These are phyloP conservation scores for Bjerkandera adusta DNA, from an alignment of 1,284 basidiomycete genomes.

Conservation along the genomic window DNA sequence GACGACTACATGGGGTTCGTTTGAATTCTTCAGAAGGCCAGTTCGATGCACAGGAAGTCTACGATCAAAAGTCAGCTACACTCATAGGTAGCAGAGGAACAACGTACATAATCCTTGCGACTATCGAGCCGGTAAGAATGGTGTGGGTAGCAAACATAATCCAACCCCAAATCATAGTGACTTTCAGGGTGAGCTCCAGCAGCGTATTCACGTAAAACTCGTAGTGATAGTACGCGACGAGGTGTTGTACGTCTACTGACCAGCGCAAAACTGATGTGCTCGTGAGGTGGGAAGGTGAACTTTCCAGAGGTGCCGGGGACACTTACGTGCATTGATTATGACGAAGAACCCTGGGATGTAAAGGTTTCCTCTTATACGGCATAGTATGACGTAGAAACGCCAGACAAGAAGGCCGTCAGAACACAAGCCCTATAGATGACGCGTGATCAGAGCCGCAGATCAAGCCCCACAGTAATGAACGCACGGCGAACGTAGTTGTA, in stretches of 20 bases:
- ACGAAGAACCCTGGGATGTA: conserved; percentile 16
- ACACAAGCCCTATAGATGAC: conserved; percentile 13
- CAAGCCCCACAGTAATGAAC: background rate
- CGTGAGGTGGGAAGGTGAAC: background rate
- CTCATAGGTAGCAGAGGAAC: too few relatives aligned
- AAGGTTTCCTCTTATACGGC: conserved; percentile 15
- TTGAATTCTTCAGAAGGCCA: background rate
- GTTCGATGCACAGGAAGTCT: background rate
- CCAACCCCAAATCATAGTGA: conserved; percentile 22
- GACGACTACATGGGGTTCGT: conserved; percentile 1
- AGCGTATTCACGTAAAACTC: conserved; percentile 17
- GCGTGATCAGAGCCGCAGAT: background rate
- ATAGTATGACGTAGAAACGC: conserved; percentile 21
- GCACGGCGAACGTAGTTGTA: conserved; percentile 2
- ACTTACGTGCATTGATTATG: conserved; percentile 14
- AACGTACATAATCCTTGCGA: conserved; percentile 18
- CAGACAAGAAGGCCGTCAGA: conserved; percentile 22
- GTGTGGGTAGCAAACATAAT: conserved; percentile 21
- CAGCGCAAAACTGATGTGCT: conserved; percentile 16
- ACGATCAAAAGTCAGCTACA: background rate
- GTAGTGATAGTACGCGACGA: conserved; percentile 13
- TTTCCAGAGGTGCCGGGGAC: background rate
- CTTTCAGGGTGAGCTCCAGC: conserved; percentile 16
- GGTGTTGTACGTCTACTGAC: conserved; percentile 17
- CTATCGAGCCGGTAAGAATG: conserved; percentile 17